These are phyloP conservation scores for Tanacetum coccineum DNA, from an alignment of 129 eudicot genomes.

Conservation along the genomic window DNA sequence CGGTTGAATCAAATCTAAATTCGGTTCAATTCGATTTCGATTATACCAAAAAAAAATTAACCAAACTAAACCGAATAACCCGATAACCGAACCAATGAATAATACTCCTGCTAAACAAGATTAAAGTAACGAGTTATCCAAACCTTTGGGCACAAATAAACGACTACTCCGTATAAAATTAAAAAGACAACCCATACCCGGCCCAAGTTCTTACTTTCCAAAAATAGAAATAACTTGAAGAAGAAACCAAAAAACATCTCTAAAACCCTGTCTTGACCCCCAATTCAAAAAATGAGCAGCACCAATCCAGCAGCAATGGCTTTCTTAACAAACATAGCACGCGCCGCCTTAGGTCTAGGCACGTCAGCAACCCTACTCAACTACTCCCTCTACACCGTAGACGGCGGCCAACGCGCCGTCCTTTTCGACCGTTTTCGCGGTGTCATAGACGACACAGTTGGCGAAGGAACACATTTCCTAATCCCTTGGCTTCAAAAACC, in stretches of 20 bases:
- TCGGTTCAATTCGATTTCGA: too few relatives aligned
- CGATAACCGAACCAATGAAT: too few relatives aligned
- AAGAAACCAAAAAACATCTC: constrained; percentile 25
- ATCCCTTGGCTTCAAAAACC: constrained; percentile 88
- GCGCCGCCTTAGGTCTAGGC: constrained; percentile 81
- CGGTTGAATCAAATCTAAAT: too few relatives aligned
- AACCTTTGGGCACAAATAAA: too few relatives aligned
- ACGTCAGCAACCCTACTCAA: constrained; percentile 51
- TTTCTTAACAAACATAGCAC: constrained; percentile 70
- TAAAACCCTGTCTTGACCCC: constrained; percentile 27
- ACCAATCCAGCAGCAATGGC: constrained; percentile 53
- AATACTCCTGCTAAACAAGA: too few relatives aligned
- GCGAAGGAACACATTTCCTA: constrained; percentile 92
- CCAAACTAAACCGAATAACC: too few relatives aligned
- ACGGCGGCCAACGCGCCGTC: constrained; percentile 94
- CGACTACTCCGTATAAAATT: too few relatives aligned
- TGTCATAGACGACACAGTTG: constrained; percentile 59
- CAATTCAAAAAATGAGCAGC: constrained; percentile 37
- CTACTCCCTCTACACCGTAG: constrained; percentile 91
- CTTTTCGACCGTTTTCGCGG: constrained; percentile 92
- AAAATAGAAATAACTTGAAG: not conserved
- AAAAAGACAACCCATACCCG: too few relatives aligned
- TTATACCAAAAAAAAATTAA: too few relatives aligned
- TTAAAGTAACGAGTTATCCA: too few relatives aligned
- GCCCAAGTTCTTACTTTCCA: too few relatives aligned